These are phyloP conservation scores for Paspalum notatum DNA, from an alignment of 176 grass and related monocot species.

Conservation along the genomic window DNA sequence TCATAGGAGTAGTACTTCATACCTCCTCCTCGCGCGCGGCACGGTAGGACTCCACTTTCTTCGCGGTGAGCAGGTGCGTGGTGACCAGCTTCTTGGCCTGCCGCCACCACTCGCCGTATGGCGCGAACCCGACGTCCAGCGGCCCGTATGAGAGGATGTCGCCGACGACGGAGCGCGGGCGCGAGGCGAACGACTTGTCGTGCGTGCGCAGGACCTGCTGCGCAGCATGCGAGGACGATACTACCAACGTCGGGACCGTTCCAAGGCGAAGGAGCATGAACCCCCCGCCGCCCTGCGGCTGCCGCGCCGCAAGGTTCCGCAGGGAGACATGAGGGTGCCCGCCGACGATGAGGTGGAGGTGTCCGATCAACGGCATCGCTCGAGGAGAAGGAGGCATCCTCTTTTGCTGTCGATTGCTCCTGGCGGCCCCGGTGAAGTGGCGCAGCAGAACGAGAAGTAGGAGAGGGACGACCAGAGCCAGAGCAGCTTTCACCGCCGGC, in stretches of 20 bases:
- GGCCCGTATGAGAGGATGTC: too few species aligned
- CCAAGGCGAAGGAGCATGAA: not conserved
- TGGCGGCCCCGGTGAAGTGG: not conserved
- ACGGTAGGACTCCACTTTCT: too few species aligned
- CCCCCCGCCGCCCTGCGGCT: not conserved
- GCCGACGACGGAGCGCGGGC: too few species aligned
- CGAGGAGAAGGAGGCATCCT: not conserved
- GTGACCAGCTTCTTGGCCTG: too few species aligned
- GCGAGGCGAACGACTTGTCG: too few species aligned
- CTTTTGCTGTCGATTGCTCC: not conserved
- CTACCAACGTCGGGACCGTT: not conserved
- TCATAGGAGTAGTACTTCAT: too few species aligned
- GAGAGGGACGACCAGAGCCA: not conserved
- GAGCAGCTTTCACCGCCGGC: not conserved
- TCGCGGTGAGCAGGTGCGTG: too few species aligned
- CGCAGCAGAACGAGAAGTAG: not conserved
- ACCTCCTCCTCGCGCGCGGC: too few species aligned
- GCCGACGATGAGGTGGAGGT: not conserved
- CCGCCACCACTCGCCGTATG: too few species aligned
- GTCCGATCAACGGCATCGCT: not conserved
- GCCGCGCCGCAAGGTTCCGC: not conserved
- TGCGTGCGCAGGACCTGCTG: too few species aligned
- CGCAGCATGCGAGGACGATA: too few species aligned
- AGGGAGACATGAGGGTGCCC: not conserved
- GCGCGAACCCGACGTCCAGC: too few species aligned